Evolutionary conservation across 2,329 filamentous ascomycete species (phyloP).

Genomic region (Nannizzia gypsea): DNA sequence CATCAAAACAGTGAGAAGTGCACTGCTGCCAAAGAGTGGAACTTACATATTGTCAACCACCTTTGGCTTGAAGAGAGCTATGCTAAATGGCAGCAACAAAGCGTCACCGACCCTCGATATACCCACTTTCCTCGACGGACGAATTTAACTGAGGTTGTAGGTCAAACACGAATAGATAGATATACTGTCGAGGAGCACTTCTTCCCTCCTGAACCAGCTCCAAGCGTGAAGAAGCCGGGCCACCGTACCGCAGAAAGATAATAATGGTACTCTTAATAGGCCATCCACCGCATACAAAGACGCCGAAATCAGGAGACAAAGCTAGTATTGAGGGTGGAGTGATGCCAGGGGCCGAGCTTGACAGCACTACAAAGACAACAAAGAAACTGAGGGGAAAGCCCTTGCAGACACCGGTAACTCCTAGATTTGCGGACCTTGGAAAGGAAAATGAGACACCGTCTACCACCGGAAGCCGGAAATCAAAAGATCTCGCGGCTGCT

Average conservation of each 20-base stretch:
- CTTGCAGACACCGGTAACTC: constrained; percentile 43
- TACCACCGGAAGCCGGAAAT: constrained; percentile 65
- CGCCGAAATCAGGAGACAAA: constrained; percentile 11
- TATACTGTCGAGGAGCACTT: constrained; percentile 60
- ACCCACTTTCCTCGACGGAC: constrained; percentile 78
- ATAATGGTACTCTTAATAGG: constrained; percentile 17
- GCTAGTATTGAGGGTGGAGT: constrained; percentile 7
- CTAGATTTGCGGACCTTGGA: constrained; percentile 43
- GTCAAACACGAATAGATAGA: constrained; percentile 72
- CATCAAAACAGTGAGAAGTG: constrained; percentile 86
- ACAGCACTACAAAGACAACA: constrained; percentile 15
- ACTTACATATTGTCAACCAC: constrained; percentile 80
- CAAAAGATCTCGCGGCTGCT: constrained; percentile 72
- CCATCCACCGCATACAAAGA: constrained; percentile 7
- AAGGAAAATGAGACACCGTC: constrained; percentile 81
- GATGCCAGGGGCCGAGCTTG: constrained; percentile 9
- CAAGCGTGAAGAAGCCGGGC: constrained; percentile 10
- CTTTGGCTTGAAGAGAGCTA: constrained; percentile 98
- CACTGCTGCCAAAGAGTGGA: constrained; percentile 84
- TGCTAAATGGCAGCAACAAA: constrained; percentile 68
- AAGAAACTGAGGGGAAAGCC: constrained; percentile 22
- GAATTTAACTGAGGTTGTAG: constrained; percentile 85
- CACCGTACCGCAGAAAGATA: constrained; percentile 27
- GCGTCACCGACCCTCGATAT: constrained; percentile 62
- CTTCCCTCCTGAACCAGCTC: constrained; percentile 31